Conservation (phyloP, 1,284 basidiomycete genomes). For the Polyporus tsugae region DNA sequence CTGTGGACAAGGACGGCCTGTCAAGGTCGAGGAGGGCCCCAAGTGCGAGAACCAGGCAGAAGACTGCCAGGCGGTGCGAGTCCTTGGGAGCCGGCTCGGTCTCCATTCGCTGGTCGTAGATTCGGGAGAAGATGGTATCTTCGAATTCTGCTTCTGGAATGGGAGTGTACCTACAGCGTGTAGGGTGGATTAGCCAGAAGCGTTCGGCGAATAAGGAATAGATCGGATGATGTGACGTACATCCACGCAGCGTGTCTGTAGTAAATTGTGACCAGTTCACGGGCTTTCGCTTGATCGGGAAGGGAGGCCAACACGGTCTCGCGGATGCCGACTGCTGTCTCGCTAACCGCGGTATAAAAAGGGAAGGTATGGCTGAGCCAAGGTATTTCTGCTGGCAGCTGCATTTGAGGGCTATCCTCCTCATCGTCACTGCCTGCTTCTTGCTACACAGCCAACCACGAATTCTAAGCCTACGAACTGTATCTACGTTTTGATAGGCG, state of each 20-base stretch:
- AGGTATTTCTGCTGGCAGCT: slow-evolving; percentile 58
- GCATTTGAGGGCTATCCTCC: slow-evolving; percentile 50
- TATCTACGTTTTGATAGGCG: slow-evolving; percentile 23
- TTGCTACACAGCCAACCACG: slow-evolving; percentile 49
- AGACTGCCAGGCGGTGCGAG: slow-evolving; percentile 51
- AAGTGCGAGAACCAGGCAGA: slow-evolving; percentile 47
- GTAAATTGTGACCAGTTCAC: slow-evolving; percentile 57
- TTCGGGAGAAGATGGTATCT: slow-evolving; percentile 56
- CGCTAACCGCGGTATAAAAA: slow-evolving; percentile 54
- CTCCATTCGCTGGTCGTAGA: slow-evolving; percentile 54
- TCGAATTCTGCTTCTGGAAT: slow-evolving; percentile 64
- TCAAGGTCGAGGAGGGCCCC: slow-evolving; percentile 53
- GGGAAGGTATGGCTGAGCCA: slow-evolving; percentile 70
- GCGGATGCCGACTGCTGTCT: slow-evolving; percentile 53
- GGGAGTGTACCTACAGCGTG: slow-evolving; percentile 62
- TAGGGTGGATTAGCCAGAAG: slow-evolving; percentile 5
- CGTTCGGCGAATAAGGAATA: slow-evolving; percentile 8
- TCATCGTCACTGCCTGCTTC: slow-evolving; percentile 64
- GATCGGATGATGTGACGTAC: slow-evolving; percentile 48
- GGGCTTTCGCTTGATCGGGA: slow-evolving; percentile 53
- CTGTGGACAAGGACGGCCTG: slow-evolving; percentile 54
- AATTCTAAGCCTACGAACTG: slow-evolving; percentile 23
- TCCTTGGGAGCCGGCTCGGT: slow-evolving; percentile 52
- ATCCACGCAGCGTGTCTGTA: slow-evolving; percentile 75
- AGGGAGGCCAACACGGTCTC: slow-evolving; percentile 53